These are phyloP conservation scores for Amanita muscaria DNA, from an alignment of 768 basidiomycete genomes.

Conservation along the genomic window DNA sequence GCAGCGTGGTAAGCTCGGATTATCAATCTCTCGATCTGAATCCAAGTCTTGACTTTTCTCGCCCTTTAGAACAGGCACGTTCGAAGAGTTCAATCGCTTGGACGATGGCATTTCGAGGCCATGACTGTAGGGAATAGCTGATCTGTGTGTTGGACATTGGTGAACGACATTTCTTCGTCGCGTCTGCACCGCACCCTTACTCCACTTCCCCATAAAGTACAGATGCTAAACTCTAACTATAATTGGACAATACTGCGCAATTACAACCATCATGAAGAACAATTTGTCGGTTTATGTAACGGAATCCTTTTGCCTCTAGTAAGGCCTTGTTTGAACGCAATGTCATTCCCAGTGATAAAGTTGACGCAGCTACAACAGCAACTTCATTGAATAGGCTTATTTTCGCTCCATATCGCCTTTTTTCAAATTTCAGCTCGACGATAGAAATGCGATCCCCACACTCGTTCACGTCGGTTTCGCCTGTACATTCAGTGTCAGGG, in stretches of 20 bases:
- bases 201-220: conserved; percentile 73
- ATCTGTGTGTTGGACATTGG: conserved; percentile 57
- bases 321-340: conserved; percentile 14
- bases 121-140: conserved; percentile 43
- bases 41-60: conserved; percentile 12
- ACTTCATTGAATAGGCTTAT: conserved; percentile 81
- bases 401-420: conserved; percentile 76
- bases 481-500: conserved; percentile 74
- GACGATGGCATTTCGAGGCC: conserved; percentile 36
- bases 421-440: conserved; percentile 54
- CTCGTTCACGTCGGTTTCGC: conserved; percentile 68
- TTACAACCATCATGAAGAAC: conserved; percentile 68
- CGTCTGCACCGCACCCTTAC: too few species aligned
- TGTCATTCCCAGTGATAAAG: not conserved
- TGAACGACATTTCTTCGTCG: conserved; percentile 6
- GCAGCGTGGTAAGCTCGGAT: conserved; percentile 26
- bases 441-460: conserved; percentile 41
- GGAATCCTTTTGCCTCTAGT: conserved; percentile 79
- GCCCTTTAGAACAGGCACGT: conserved; percentile 21
- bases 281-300: conserved; percentile 60
- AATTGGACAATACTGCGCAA: conserved; percentile 49
- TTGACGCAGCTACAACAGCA: conserved; percentile 44
- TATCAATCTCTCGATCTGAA: not conserved
- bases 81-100: conserved; percentile 38
- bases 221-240: conserved; percentile 63